Conservation (phyloP, 2,329 filamentous ascomycete genomes). For the Fusarium heterosporum region DNA sequence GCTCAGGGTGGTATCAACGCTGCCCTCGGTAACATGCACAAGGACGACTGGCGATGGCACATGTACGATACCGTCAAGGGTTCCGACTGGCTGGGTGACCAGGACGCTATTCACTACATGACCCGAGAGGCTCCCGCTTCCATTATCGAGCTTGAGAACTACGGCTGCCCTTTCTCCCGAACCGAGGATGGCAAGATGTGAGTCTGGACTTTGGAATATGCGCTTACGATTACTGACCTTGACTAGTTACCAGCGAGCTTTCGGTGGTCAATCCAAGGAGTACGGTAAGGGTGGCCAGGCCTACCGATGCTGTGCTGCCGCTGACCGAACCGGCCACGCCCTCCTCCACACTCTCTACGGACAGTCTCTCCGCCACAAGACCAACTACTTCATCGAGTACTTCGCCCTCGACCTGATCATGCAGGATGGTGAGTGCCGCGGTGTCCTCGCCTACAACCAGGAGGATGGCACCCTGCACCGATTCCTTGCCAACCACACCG, state of each 20-base stretch:
- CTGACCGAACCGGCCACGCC: slow-evolving; percentile 96
- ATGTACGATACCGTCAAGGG: slow-evolving; percentile 99
- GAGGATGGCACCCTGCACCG: slow-evolving; percentile 98
- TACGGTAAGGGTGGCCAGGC: slow-evolving; percentile 97
- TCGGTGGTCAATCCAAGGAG: slow-evolving; percentile 96
- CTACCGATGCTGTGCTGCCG: slow-evolving; percentile 95
- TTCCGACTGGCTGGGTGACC: slow-evolving; percentile 96
- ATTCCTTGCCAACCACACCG: slow-evolving; percentile 96
- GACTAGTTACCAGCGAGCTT: slow-evolving; percentile 92
- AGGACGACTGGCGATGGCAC: slow-evolving; percentile 99
- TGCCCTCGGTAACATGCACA: slow-evolving; percentile 93
- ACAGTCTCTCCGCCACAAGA: slow-evolving; percentile 96
- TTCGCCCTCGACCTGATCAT: slow-evolving; percentile 97
- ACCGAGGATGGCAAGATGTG: slow-evolving; percentile 96
- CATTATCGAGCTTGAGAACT: slow-evolving; percentile 96
- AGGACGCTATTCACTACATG: slow-evolving; percentile 99
- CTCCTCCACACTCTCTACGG: slow-evolving; percentile 98
- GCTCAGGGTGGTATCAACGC: slow-evolving; percentile 89
- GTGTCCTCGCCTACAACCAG: slow-evolving; percentile 97
- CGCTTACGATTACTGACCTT: slow-evolving; percentile 27
- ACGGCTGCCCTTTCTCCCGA: slow-evolving; percentile 95
- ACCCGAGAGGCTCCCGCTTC: slow-evolving; percentile 91
- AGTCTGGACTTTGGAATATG: slow-evolving; percentile 49
- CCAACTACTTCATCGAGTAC: slow-evolving; percentile 99
- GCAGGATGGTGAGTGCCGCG: slow-evolving; percentile 96